Evolutionary conservation across 1,139 yeast species (phyloP), one percentile per base, ranked within the genome.

Genomic region (Blastobotrys illinoisensis): DNA sequence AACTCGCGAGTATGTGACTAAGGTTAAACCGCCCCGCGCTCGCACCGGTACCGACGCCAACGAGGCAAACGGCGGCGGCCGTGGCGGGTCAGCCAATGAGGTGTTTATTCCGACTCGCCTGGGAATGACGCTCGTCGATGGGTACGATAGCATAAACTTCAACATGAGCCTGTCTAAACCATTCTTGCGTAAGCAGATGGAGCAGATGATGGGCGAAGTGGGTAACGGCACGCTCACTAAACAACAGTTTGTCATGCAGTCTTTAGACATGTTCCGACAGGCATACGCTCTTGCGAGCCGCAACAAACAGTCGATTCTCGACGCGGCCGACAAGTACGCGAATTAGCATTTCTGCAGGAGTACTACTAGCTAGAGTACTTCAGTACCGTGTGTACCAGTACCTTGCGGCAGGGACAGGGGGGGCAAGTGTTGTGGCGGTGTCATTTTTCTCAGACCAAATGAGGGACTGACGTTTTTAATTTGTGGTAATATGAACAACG

Each of bases 61-160:
- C 40, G 40, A 26, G 4, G 2, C 40, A n/a, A 32, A n/a, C 7
- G 40, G 40, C 13, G 9, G 32, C 13, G 13, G 16, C 11, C 24
- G 59, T 46, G 54, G 52, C 32, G 47, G 44, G 21, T 50, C 20
- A 48, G 51, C 49, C 51, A 58, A 50, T 26, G 56, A 59, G 45
- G 63, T 64, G 23, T 69, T 93, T 20, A 73, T 86, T 1, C 99
- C 99, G 0, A 85, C 97, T 0, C 81, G 81, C 9, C 73, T 95
- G 7, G 99, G 99, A 0, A 82, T 86, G 73, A 93, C 95, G 0
- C 73, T 95, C 9, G 93, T 90, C 23, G 95, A 86, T 65, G 97
- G 97, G 0, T 90, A 93, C 68, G 90, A 88, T 57, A 78, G 79
- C 47, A 81, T 95, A 60, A 90, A 87, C 9, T 79, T 88, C 53